Evolutionary conservation across 768 basidiomycete genomes (phyloP), one percentile per base, ranked within the genome.

Genomic region (Suillus bovinus): DNA sequence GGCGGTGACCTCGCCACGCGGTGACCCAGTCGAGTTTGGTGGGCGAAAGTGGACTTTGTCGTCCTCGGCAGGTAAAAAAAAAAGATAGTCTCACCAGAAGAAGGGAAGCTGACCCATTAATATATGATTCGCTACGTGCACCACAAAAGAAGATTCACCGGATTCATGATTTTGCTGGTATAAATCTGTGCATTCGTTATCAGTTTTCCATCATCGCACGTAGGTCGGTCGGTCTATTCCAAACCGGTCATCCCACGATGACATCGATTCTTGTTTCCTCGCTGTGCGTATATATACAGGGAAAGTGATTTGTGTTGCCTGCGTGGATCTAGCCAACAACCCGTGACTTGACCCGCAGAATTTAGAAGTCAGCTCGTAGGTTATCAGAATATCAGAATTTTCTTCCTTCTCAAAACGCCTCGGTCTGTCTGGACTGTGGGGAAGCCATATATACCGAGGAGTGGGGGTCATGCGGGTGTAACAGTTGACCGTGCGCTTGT

Each of bases 171-270:
- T 22, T 36, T 13, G n/a, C 22, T 54, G 53, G 2, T 36, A 36
- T 34, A 36, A 36, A 55, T 55, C 34, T 8, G 54, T 24, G 34
- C 17, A 27, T 56, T 17, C 16, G 54, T 56, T 56, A 56, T 56
- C 54, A 56, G n/a, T 24, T 36, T 24, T 22, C 27, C 17, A 24
- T 56, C 24, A 38, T 56, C 54, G 33, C 52, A 53, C 33, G n/a
- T n/a, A 56, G 33, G n/a, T 16, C 11, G 33, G 33, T 33, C 33
- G 24, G 36, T 27, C 36, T 27, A 20, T 10, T 39, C 36, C 3
- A 27, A 56, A 20, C 29, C 24, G 24, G 38, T 4, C 38, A 27
- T 39, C 54, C 54, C 54, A 55, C 54, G 34, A 22, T 36, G 36
- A 38, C 3, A 36, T 36, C 17, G 29, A 38, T 34, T 56, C 52